Conservation (phyloP, 1,139 yeast species). For the Williopsis jadinii region DNA sequence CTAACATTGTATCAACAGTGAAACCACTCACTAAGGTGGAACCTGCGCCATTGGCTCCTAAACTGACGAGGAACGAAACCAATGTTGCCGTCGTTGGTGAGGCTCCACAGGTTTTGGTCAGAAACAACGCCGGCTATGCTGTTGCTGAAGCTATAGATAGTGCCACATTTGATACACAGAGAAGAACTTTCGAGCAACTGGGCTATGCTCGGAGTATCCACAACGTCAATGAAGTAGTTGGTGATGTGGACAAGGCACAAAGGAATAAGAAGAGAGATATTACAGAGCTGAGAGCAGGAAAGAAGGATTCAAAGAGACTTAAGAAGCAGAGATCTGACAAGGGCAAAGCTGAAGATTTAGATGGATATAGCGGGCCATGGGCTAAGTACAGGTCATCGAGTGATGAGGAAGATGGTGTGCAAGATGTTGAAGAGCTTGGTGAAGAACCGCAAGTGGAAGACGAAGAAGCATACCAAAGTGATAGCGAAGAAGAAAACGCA, state of each 20-base stretch:
- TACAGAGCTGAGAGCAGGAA: constrained; percentile 7
- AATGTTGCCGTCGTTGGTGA: too few relatives aligned
- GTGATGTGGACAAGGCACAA: constrained; percentile 5
- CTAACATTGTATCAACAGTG: constrained; percentile 1
- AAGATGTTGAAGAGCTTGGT: constrained; percentile 18
- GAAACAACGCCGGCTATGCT: constrained; percentile 8
- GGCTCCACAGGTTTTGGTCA: too few relatives aligned
- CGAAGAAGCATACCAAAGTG: constrained; percentile 1
- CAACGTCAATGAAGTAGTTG: constrained; percentile 3
- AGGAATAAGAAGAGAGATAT: constrained; percentile 10
- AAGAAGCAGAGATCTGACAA: constrained; percentile 16
- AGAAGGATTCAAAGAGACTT: constrained; percentile 13
- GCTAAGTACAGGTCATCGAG: constrained; percentile 33
- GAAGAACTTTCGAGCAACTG: constrained; percentile 26
- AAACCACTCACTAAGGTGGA: not conserved
- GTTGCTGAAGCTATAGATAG: constrained; percentile 32
- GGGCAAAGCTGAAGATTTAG: constrained; percentile 32
- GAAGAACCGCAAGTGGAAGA: constrained; percentile 9
- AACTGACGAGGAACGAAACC: too few relatives aligned
- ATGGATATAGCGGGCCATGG: constrained; percentile 54
- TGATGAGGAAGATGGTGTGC: constrained; percentile 8
- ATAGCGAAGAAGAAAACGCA: constrained; percentile 5
- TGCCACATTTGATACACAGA: constrained; percentile 33
- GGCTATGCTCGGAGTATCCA: constrained; percentile 10
- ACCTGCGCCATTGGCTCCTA: not conserved